phyloP scores from a whole-genome alignment of 208 protist genomes.

The Wallacemonas rigidus region DNA sequence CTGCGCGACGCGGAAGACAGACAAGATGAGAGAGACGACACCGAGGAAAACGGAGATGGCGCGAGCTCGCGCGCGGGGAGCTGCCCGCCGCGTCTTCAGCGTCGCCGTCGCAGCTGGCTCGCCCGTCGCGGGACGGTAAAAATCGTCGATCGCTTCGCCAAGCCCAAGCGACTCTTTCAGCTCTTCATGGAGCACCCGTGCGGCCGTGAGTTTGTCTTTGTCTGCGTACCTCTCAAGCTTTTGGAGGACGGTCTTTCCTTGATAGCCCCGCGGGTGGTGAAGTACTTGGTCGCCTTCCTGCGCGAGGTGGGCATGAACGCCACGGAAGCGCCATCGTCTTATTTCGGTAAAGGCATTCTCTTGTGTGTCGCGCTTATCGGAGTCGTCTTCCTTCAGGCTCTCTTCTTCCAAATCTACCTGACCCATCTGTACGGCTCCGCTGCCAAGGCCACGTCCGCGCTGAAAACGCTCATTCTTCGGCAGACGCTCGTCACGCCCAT shows the following conservation, averaged over 20 bases:
- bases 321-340: slow-evolving; percentile 2
- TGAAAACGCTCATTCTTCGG: slow-evolving; percentile 64
- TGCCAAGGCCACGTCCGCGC: slow-evolving; percentile 51
- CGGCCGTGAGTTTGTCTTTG: slow-evolving; percentile 59
- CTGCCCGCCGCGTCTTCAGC: not conserved
- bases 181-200: slow-evolving; percentile 64
- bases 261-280: slow-evolving; percentile 45
- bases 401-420: slow-evolving; percentile 75
- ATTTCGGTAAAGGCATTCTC: slow-evolving; percentile 39
- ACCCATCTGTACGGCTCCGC: slow-evolving; percentile 58
- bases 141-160: slow-evolving; percentile 4
- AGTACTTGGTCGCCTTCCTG: slow-evolving; percentile 53
- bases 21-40: not conserved
- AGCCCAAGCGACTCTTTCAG: slow-evolving; percentile 46
- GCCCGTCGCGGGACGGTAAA: not conserved
- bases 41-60: not conserved
- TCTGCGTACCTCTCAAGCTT: slow-evolving; percentile 70
- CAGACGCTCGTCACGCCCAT: slow-evolving; percentile 49
- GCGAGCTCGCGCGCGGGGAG: not conserved
- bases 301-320: slow-evolving; percentile 42
- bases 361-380: slow-evolving; percentile 49
- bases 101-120: not conserved
- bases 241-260: slow-evolving; percentile 54
- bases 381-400: slow-evolving; percentile 47
- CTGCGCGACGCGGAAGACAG: not conserved